A percentile compares a stretch with the other conserved stretches of the same genome.
These are phyloP conservation scores for Keithomyces neogunnii DNA, from an alignment of 2,329 filamentous ascomycete species.

Conservation along the genomic window DNA sequence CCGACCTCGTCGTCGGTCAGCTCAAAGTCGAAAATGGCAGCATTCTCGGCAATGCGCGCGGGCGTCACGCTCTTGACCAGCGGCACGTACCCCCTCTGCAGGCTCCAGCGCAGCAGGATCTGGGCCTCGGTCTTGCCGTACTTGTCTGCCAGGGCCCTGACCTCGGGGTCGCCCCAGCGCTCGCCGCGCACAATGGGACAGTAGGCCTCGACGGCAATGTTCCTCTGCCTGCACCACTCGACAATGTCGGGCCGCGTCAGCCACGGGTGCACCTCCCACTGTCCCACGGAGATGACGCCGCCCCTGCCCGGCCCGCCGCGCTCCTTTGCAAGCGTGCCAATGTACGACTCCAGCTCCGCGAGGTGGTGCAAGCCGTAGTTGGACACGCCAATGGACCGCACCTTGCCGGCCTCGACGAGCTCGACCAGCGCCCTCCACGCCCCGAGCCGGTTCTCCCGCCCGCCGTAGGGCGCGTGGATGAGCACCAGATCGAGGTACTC, in stretches of 20 bases:
- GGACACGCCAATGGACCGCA: slow-evolving; percentile 54
- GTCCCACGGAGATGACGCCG: slow-evolving; percentile 72
- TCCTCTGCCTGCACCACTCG: slow-evolving; percentile 61
- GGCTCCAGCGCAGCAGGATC: slow-evolving; percentile 69
- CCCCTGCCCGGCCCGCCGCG: slow-evolving; percentile 54
- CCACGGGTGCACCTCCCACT: slow-evolving; percentile 90
- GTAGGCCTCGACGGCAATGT: slow-evolving; percentile 56
- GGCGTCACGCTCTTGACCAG: slow-evolving; percentile 67
- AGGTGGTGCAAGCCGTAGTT: slow-evolving; percentile 59
- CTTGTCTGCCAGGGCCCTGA: slow-evolving; percentile 60
- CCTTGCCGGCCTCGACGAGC: slow-evolving; percentile 50
- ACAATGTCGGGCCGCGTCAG: slow-evolving; percentile 70
- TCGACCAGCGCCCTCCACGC: slow-evolving; percentile 58
- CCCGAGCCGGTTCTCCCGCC: slow-evolving; percentile 44
- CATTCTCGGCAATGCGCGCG: slow-evolving; percentile 57
- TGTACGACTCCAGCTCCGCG: slow-evolving; percentile 50
- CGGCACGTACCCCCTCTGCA: slow-evolving; percentile 70
- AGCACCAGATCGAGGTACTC: slow-evolving; percentile 61
- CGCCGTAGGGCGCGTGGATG: slow-evolving; percentile 54
- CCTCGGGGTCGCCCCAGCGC: slow-evolving; percentile 59
- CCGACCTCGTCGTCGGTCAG: slow-evolving; percentile 44
- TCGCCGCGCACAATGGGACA: slow-evolving; percentile 56
- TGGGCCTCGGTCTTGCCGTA: slow-evolving; percentile 68
- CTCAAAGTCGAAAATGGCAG: slow-evolving; percentile 46
- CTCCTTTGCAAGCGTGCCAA: slow-evolving; percentile 51